Evolutionary conservation across 1,139 yeast genomes (phyloP).

Genomic region (Kodamaea fungicola): DNA sequence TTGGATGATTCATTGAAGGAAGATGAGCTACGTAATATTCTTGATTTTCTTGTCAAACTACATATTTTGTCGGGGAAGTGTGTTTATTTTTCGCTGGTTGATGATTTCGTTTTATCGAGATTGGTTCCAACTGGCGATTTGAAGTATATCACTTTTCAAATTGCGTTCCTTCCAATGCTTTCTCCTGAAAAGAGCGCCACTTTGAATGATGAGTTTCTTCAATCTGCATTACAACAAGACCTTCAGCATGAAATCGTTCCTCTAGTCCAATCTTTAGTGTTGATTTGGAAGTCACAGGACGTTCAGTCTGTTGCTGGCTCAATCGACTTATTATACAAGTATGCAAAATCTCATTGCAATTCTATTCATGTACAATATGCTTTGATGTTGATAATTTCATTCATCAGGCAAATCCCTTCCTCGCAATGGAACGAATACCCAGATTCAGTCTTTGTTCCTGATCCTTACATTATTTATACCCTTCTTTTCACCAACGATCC

Average conservation of each 20-base stretch:
- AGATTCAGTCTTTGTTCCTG: constrained; percentile 24
- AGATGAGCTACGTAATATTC: constrained; percentile 9
- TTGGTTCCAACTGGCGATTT: background rate
- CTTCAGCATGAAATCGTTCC: too few species aligned
- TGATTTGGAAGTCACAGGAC: too few species aligned
- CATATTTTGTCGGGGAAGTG: constrained; percentile 10
- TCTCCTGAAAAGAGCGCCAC: too few species aligned
- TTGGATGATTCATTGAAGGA: constrained; percentile 16
- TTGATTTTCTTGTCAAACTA: constrained; percentile 10
- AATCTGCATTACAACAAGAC: too few species aligned
- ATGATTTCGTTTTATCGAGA: constrained; percentile 12
- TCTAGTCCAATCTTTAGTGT: too few species aligned
- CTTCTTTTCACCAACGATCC: constrained; percentile 41
- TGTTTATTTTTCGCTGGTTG: constrained; percentile 14
- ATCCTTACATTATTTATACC: constrained; percentile 36
- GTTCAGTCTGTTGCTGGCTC: background rate
- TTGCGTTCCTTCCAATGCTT: too few species aligned
- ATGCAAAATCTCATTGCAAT: background rate
- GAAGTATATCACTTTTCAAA: too few species aligned
- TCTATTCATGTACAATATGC: constrained; percentile 2
- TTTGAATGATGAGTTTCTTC: too few species aligned
- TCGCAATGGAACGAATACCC: constrained; percentile 11
- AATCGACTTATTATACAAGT: background rate
- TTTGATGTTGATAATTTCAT: constrained; percentile 10
- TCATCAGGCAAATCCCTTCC: constrained; percentile 10